Percentiles rank a stretch among this genome's conserved stretches.
These are phyloP conservation scores for Pseudogymnoascus sp. DNA, from an alignment of 2,329 filamentous ascomycete genomes.

Conservation along the genomic window DNA sequence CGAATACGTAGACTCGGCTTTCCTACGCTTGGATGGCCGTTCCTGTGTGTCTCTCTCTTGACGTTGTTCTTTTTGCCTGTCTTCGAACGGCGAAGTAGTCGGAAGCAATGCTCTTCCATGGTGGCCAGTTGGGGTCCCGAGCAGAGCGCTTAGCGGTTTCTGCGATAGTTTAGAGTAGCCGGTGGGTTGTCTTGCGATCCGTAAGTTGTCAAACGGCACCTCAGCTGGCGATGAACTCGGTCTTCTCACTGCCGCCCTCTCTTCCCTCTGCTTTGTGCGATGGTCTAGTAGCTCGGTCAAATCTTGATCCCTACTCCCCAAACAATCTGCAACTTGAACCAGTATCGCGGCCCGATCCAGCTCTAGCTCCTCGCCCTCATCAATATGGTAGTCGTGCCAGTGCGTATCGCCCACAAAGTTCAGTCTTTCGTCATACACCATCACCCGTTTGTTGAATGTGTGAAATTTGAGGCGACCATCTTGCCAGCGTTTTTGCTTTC, in stretches of 20 bases:
- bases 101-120: slow-evolving; percentile 54
- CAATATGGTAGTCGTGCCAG: slow-evolving; percentile 64
- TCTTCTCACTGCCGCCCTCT: slow-evolving; percentile 33
- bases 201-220: slow-evolving; percentile 16
- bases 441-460: slow-evolving; percentile 81
- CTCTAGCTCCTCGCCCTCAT: slow-evolving; percentile 74
- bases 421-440: slow-evolving; percentile 78
- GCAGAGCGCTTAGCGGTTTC: slow-evolving; percentile 54
- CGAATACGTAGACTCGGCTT: slow-evolving; percentile 20
- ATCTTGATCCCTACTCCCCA: slow-evolving; percentile 70
- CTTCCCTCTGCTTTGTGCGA: slow-evolving; percentile 50
- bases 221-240: slow-evolving; percentile 26
- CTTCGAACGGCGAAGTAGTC: slow-evolving; percentile 58
- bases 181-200: slow-evolving; percentile 34
- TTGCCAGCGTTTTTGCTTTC: slow-evolving; percentile 89
- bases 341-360: slow-evolving; percentile 69
- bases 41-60: slow-evolving; percentile 23
- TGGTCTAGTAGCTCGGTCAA: slow-evolving; percentile 68
- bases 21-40: slow-evolving; percentile 19
- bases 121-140: slow-evolving; percentile 58
- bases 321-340: slow-evolving; percentile 71
- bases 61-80: slow-evolving; percentile 33
- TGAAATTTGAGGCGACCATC: slow-evolving; percentile 85
- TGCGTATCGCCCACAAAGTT: slow-evolving; percentile 81
- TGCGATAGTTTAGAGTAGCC: slow-evolving; percentile 42